A percentile compares a stretch with the other conserved stretches of the same genome.
Evolutionary conservation across 805 yeast genomes (phyloP).

Genomic region (Wickerhamiella brachini): DNA sequence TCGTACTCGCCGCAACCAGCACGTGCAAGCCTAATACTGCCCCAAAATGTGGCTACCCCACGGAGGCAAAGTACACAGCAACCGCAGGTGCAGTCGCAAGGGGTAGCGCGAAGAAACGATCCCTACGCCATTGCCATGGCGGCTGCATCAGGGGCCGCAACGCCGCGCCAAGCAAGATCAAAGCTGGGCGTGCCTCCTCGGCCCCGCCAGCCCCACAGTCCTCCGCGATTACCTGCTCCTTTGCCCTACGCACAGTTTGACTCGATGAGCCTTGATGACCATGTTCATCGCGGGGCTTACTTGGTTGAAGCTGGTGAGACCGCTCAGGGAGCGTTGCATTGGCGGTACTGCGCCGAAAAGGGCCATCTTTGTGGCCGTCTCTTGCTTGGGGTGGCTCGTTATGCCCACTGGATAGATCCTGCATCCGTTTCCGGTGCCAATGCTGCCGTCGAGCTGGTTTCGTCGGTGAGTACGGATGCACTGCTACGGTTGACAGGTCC

Average conservation of each 20-base stretch:
- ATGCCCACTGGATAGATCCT: slow-evolving; percentile 2
- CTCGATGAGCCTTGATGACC: background rate
- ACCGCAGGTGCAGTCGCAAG: background rate
- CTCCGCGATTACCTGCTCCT: background rate
- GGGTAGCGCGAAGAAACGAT: background rate
- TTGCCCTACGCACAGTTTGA: background rate
- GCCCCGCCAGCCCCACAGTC: background rate
- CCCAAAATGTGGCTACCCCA: background rate
- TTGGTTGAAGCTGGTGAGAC: slow-evolving; percentile 37
- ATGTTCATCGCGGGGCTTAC: background rate
- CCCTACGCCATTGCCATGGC: background rate
- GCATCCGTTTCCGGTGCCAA: background rate
- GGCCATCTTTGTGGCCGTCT: slow-evolving; percentile 56
- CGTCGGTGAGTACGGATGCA: background rate
- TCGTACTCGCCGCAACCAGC: background rate
- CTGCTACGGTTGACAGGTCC: slow-evolving; percentile 31
- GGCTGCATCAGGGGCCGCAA: background rate
- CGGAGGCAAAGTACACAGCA: background rate
- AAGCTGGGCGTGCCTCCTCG: background rate
- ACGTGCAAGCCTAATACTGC: background rate
- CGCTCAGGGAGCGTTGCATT: slow-evolving; percentile 54
- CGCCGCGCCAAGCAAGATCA: background rate
- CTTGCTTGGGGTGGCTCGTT: slow-evolving; percentile 40
- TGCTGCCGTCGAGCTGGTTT: background rate
- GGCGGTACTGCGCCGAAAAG: slow-evolving; percentile 48